Base-by-base conservation (phyloP, 2,329 filamentous ascomycete species). In the Monilinia laxa region DNA sequence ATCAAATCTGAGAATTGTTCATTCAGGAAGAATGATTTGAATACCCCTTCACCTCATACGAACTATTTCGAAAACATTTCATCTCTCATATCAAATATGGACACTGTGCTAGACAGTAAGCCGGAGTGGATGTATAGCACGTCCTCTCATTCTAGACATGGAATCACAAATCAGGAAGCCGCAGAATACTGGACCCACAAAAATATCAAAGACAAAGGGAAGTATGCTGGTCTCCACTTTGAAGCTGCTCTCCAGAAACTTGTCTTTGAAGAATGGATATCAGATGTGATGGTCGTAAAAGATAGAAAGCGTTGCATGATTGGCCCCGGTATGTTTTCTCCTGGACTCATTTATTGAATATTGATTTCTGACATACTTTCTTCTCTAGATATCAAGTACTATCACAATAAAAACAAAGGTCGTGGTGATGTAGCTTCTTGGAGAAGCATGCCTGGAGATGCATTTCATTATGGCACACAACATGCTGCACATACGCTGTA, bases 351-450 rank as follows among this genome's bases (percentile, higher is more conserved):
- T n/a, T 16, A 16, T 31, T 16, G 1, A 2, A 31, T 10, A n/a
- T 25, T 59, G 16, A 47, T 11, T 10, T 49, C n/a, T 45, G 10
- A 1, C 14, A n/a, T 16, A 28, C n/a, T n/a, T n/a, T n/a, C n/a
- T n/a, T n/a, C 31, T 31, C 11, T 35, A 59, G 57, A 59, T 31
- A 45, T 59, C 31, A 20, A 59, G 23, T 59, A 59, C n/a, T 14
- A 47, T 28, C 40, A 18, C 23, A n/a, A 20, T 7, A 56, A 56
- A 40, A n/a, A 20, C 16, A 18, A 47, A 47, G 45, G 45, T 18
- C 45, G 45, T 18, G 45, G 45, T 18, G 45, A 53, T 28, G 7
- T 53, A 23, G 14, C 18, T 12, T 53, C 23, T 23, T 53, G 25
- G 51, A 7, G 1, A 31, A 25, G 4, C 11, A 23, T 7, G 28